A percentile compares a stretch with the other conserved stretches of the same genome.
Conservation (phyloP, 331 rosid genomes). For the Cucumis variabilis region DNA sequence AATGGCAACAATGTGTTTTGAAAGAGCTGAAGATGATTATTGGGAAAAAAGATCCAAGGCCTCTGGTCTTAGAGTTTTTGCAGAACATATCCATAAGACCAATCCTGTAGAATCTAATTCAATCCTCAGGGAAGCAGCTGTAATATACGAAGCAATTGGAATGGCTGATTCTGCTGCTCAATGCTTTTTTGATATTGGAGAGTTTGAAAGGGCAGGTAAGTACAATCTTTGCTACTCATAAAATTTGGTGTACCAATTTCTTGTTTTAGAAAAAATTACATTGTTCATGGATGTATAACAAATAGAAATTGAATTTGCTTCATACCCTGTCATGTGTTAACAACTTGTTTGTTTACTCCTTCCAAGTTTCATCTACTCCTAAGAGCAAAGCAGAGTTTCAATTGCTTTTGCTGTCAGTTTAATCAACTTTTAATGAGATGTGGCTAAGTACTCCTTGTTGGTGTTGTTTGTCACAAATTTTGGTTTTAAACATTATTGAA, state of each 20-base stretch:
- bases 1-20: slow-evolving; percentile 77
- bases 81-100: slow-evolving; percentile 45
- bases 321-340: not conserved
- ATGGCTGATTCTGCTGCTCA: slow-evolving; percentile 67
- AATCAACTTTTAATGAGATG: not conserved
- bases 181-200: slow-evolving; percentile 71
- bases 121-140: slow-evolving; percentile 73
- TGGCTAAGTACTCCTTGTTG: not conserved
- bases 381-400: not conserved
- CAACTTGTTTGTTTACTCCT: slow-evolving; percentile 5
- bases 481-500: not conserved
- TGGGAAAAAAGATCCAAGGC: slow-evolving; percentile 82
- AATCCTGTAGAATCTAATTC: slow-evolving; percentile 55
- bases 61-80: slow-evolving; percentile 59
- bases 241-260: not conserved
- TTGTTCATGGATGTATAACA: not conserved
- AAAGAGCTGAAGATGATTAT: slow-evolving; percentile 64
- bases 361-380: not conserved
- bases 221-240: slow-evolving; percentile 6
- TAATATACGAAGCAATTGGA: slow-evolving; percentile 65
- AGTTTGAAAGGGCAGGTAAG: slow-evolving; percentile 70
- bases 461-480: not conserved
- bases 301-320: not conserved
- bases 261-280: not conserved
- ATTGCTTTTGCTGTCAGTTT: not conserved